These are phyloP conservation scores for Phytophthora idaei DNA, from an alignment of 352 stramenopile genomes.

Conservation along the genomic window DNA sequence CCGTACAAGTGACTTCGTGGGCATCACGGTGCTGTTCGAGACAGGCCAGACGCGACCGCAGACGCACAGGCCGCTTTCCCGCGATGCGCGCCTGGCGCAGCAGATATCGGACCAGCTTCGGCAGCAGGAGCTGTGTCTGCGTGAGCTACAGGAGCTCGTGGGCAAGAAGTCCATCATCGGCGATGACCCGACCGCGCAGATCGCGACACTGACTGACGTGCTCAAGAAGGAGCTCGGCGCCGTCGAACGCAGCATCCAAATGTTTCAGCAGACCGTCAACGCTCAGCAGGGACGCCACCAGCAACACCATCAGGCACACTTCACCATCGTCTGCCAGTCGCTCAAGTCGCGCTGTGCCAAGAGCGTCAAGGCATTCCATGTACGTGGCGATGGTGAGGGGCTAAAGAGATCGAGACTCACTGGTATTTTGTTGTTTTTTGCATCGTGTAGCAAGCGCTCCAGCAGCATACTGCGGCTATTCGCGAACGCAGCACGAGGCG, in stretches of 20 bases:
- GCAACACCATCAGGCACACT: slow-evolving; percentile 83
- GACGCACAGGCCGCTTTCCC: slow-evolving; percentile 69
- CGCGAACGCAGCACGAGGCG: slow-evolving; percentile 75
- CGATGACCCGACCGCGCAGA: slow-evolving; percentile 76
- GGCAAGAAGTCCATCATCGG: slow-evolving; percentile 79
- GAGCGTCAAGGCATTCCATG: slow-evolving; percentile 81
- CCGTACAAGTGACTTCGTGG: slow-evolving; percentile 85
- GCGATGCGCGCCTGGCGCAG: slow-evolving; percentile 72
- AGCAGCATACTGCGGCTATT: slow-evolving; percentile 71
- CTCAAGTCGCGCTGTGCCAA: slow-evolving; percentile 84
- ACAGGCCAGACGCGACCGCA: slow-evolving; percentile 52
- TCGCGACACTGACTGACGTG: slow-evolving; percentile 78
- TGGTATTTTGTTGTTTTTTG: slow-evolving; percentile 2
- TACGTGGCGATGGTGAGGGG: slow-evolving; percentile 26
- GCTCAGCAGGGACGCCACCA: slow-evolving; percentile 56
- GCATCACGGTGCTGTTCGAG: slow-evolving; percentile 86
- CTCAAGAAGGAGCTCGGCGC: slow-evolving; percentile 75
- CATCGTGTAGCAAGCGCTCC: slow-evolving; percentile 59
- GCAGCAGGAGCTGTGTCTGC: slow-evolving; percentile 82
- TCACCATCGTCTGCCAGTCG: slow-evolving; percentile 77
- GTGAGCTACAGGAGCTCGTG: slow-evolving; percentile 76
- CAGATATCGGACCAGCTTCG: slow-evolving; percentile 83
- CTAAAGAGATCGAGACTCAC: slow-evolving; percentile 6
- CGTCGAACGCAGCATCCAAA: slow-evolving; percentile 69
- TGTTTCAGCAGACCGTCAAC: slow-evolving; percentile 66